These are phyloP conservation scores for Pistacia vera DNA, from an alignment of 345 rosid genomes.

Conservation along the genomic window DNA sequence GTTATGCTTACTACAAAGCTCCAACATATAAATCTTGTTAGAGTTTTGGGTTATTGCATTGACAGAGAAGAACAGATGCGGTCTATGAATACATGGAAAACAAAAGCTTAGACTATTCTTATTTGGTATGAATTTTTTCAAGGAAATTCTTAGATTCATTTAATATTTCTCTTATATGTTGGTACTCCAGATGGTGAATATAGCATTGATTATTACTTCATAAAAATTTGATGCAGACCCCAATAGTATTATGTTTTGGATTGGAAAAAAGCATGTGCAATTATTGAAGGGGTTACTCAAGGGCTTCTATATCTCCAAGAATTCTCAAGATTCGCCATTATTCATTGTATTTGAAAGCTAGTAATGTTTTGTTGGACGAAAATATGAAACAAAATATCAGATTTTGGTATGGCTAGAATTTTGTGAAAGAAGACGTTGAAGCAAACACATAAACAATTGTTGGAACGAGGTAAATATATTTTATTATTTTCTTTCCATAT, in stretches of 20 bases:
- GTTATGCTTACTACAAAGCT: no score
- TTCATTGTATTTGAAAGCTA: slow-evolving; percentile 12
- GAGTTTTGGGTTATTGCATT: slow-evolving; percentile 39
- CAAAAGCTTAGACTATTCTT: slow-evolving; percentile 40
- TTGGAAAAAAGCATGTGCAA: slow-evolving; percentile 12
- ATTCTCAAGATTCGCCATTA: slow-evolving; percentile 23
- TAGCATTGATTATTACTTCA: no score
- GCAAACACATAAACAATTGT: slow-evolving; percentile 41
- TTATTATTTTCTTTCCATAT: no score
- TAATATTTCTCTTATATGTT: no score
- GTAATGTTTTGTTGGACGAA: slow-evolving; percentile 31
- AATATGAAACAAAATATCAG: slow-evolving; percentile 47
- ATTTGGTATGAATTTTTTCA: slow-evolving; percentile 21
- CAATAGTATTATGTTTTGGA: slow-evolving; percentile 1
- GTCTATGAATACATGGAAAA: no score
- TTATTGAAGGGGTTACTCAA: slow-evolving; percentile 31
- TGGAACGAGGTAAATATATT: slow-evolving; percentile 41
- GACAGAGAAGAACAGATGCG: slow-evolving; percentile 41
- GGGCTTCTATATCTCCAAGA: slow-evolving; percentile 40
- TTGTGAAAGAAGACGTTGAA: slow-evolving; percentile 38
- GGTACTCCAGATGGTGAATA: no score
- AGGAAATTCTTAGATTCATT: background rate
- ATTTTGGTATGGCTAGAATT: slow-evolving; percentile 49
- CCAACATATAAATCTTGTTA: slow-evolving; percentile 44
- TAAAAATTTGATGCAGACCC: background rate